phyloP scores from a whole-genome alignment of 2,329 filamentous ascomycete species.

The Aspergillus tamarii region DNA sequence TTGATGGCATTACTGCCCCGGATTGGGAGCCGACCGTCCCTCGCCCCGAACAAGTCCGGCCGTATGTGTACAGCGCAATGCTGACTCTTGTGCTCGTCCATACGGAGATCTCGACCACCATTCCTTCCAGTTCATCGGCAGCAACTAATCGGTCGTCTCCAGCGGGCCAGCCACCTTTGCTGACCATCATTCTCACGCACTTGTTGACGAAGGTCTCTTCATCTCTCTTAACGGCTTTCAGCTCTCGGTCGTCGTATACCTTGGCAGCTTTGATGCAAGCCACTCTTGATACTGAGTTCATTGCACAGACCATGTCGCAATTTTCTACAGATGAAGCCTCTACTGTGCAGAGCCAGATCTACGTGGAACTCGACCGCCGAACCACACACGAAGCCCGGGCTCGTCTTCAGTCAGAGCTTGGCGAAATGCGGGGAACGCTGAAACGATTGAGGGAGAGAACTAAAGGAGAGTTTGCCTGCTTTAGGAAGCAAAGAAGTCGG shows the following conservation, averaged over 20 bases:
- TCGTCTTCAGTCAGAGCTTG: conserved; percentile 80
- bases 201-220: conserved; percentile 80
- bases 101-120: conserved; percentile 82
- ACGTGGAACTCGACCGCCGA: conserved; percentile 83
- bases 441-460: conserved; percentile 82
- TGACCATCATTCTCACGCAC: conserved; percentile 79
- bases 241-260: conserved; percentile 67
- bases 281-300: conserved; percentile 94
- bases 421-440: conserved; percentile 83
- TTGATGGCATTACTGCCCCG: conserved; percentile 69
- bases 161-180: conserved; percentile 66
- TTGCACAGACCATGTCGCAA: conserved; percentile 87
- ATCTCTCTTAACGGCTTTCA: conserved; percentile 82
- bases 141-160: conserved; percentile 74
- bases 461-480: conserved; percentile 85
- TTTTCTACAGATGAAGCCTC: conserved; percentile 84
- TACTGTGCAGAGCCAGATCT: conserved; percentile 85
- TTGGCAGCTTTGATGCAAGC: conserved; percentile 91
- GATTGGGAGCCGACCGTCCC: conserved; percentile 68
- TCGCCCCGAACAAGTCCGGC: conserved; percentile 72
- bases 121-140: conserved; percentile 68
- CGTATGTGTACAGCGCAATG: conserved; percentile 88
- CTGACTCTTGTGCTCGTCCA: conserved; percentile 88
- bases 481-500: conserved; percentile 63
- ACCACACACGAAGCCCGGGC: conserved; percentile 86